Evolutionary conservation across 768 basidiomycete species (phyloP), one percentile per base, ranked within the genome.

Genomic region (Auricularia cornea): DNA sequence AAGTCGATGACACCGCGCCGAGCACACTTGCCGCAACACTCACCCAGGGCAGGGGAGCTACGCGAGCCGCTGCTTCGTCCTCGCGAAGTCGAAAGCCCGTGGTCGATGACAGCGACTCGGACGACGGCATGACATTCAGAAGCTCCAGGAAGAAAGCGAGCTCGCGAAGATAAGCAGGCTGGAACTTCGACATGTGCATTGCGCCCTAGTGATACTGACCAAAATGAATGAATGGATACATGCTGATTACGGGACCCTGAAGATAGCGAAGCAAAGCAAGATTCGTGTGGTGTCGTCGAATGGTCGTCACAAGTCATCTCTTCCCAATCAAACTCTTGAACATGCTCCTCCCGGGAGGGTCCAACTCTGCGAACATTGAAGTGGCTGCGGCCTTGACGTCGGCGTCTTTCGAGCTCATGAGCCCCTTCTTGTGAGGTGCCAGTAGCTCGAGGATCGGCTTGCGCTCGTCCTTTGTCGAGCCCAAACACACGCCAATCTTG

Each of bases 111-210:
- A 38, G 35, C 68, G 87, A 88, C 70, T 88, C 86, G 11, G 89
- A 89, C 68, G 85, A 89, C 63, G 88, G 80, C 5, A 81, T 80
- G 31, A 82, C 84, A n/a, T 90, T 90, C 75, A 83, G 81, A 66
- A 87, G 87, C 5, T 87, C 87, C 67, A 73, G 35, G 16, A 38
- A 38, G 35, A 38, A 38, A 38, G 35, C 35, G 10, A 38, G 35
- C 35, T 10, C 35, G 35, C 35, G 35, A 0, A 38, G 35, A 38
- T 38, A 1, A n/a, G n/a, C n/a, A n/a, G n/a, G n/a, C n/a, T n/a
- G n/a, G n/a, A n/a, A 38, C 35, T 38, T 38, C 16, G 35, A 38
- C 16, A 38, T 14, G 35, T 38, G 8, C 35, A 38, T 38, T 38
- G 35, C 8, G 35, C 35, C 35, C 35, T 38, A n/a, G n/a, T n/a